Evolutionary conservation across 345 rosid species (phyloP).

Genomic region (Zanthoxylum bungeanum): DNA sequence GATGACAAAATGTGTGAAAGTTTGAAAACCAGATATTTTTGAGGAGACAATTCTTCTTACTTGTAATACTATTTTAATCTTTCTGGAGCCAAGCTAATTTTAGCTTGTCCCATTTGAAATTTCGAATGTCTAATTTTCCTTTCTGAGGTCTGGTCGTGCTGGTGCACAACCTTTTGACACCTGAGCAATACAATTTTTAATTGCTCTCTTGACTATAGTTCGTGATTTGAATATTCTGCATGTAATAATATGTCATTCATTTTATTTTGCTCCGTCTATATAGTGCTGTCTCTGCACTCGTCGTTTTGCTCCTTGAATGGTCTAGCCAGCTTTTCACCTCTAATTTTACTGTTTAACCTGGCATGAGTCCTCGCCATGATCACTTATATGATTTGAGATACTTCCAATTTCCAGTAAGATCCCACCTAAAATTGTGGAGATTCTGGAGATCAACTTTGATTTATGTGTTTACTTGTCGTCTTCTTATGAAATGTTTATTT

Average conservation of each 20-base stretch:
- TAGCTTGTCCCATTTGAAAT: not conserved
- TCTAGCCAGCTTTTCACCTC: constrained; percentile 1
- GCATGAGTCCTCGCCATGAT: too few species aligned
- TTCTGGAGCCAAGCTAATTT: not conserved
- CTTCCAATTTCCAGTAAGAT: not conserved
- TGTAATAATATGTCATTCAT: not conserved
- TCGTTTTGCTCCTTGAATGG: not conserved
- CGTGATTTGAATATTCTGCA: not conserved
- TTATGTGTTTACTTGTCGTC: not conserved
- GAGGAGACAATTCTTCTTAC: not conserved
- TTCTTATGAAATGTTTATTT: not conserved
- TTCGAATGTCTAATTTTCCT: not conserved
- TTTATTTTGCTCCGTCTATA: not conserved
- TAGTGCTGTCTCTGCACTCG: constrained; percentile 1
- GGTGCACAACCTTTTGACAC: not conserved
- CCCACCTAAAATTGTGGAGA: not conserved
- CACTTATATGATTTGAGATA: not conserved
- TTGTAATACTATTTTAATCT: not conserved
- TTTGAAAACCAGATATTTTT: not conserved
- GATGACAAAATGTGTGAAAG: not conserved
- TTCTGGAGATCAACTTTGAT: constrained; percentile 1
- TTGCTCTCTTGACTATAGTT: too few species aligned
- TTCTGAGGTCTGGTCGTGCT: not conserved
- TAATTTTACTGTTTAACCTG: constrained; percentile 6
- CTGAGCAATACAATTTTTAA: not conserved